Base-by-base conservation (phyloP, 257 asterid species). In the Leonotis leonurus region DNA sequence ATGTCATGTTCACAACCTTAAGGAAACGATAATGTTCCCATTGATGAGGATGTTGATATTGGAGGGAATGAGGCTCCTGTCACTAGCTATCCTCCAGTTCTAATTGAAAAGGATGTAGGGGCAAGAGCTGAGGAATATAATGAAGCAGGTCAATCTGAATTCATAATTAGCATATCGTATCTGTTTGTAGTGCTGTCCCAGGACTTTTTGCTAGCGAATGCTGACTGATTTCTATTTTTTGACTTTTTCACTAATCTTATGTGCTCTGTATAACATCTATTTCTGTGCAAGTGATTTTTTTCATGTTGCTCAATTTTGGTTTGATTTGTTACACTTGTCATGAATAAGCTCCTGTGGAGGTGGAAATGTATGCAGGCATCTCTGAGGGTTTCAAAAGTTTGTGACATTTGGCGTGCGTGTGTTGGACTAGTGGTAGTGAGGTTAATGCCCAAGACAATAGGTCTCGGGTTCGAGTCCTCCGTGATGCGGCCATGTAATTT, bases 31-130 rank as follows among this genome's bases (percentile, higher is more conserved):
- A 79, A 79, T 33, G 85, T 76, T 51, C 77, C 61, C 43, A 65
- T 75, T 4, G 94, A 91, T 26, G 95, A 88, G 75, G 94, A 84
- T 67, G 78, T 84, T 70, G 98, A 88, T 76, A 78, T 88, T 69
- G 88, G 94, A 53, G 96, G 85, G 52, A 79, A 84, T 68, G 96
- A 82, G 80, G 84, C 87, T 72, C 90, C 88, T 52, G 92, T 83
- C 56, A 80, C 93, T 14, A 86, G 92, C 75, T 74, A 78, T 77
- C 88, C 85, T 56, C 82, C 86, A 24, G 70, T 82, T 64, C 74
- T 75, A 77, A 80, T 88, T 75, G 90, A 78, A 40, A 83, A 80
- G 68, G 94, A 78, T 52, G 56, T 37, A 9, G 79, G 73, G 26
- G 66, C 60, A 50, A 68, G 69, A 53, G 80, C 78, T 41, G 82